A percentile compares a stretch with the other conserved stretches of the same genome.
These are phyloP conservation scores for Adenanthera pavonina DNA, from an alignment of 306 rosid genomes.

Conservation along the genomic window DNA sequence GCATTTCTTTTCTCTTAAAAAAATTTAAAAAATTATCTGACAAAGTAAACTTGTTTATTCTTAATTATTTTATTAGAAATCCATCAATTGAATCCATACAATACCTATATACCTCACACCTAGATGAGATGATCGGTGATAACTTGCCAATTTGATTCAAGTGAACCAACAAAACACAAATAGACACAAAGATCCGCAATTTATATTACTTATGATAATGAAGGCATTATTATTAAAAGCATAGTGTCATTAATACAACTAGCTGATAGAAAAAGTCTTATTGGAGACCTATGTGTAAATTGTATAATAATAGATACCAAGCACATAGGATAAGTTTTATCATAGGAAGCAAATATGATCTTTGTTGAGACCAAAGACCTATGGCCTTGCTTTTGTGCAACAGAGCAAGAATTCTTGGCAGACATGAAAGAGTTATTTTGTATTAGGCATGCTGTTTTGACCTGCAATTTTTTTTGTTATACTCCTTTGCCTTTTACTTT, in stretches of 20 bases:
- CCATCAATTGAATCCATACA: neutral
- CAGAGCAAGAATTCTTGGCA: conserved; percentile 8
- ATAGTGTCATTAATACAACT: neutral
- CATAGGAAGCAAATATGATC: neutral
- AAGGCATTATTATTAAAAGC: neutral
- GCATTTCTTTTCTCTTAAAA: neutral
- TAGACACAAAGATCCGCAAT: neutral
- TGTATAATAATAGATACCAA: conserved; percentile 18
- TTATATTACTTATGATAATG: neutral
- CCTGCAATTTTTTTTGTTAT: neutral
- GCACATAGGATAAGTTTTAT: conserved; percentile 12
- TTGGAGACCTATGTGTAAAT: neutral
- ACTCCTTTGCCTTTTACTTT: neutral
- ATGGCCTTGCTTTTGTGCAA: neutral
- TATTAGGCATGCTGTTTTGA: neutral
- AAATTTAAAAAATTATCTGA: no score
- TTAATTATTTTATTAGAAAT: neutral
- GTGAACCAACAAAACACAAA: conserved; percentile 35
- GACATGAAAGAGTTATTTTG: neutral
- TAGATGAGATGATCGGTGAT: neutral
- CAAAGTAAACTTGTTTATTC: neutral
- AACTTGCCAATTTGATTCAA: neutral
- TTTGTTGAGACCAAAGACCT: conserved; percentile 11
- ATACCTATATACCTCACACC: neutral
- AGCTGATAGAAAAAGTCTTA: conserved; percentile 1